These are phyloP conservation scores for Syncephalastrum contaminatum DNA, from an alignment of 371 early-diverging fungal genomes.

Conservation along the genomic window DNA sequence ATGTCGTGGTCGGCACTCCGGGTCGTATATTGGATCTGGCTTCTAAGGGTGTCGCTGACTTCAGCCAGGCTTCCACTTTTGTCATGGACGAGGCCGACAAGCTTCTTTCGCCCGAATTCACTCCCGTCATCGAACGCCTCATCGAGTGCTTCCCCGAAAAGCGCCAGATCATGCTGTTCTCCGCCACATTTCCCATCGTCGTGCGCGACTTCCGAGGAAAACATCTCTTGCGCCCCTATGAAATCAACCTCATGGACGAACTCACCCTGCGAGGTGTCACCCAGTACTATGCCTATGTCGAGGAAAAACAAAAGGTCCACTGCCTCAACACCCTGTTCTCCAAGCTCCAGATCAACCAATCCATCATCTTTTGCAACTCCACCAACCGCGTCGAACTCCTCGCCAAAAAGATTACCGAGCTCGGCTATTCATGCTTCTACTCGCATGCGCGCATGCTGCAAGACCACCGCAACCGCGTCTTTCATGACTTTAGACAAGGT, in stretches of 20 bases:
- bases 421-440: slow-evolving; percentile 98
- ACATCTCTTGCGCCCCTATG: slow-evolving; percentile 91
- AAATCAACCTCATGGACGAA: slow-evolving; percentile 99
- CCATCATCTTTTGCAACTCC: slow-evolving; percentile 99
- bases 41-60: slow-evolving; percentile 86
- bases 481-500: slow-evolving; percentile 98
- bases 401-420: slow-evolving; percentile 97
- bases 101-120: slow-evolving; percentile 93
- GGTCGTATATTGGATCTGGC: slow-evolving; percentile 97
- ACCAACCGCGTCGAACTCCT: slow-evolving; percentile 97
- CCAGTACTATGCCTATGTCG: slow-evolving; percentile 99
- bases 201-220: slow-evolving; percentile 96
- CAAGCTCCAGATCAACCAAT: slow-evolving; percentile 99
- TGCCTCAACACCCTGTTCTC: slow-evolving; percentile 97
- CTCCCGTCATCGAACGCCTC: slow-evolving; percentile 93
- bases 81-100: slow-evolving; percentile 99
- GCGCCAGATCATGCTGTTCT: slow-evolving; percentile 95
- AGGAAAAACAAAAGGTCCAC: slow-evolving; percentile 97
- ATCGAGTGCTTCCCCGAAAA: slow-evolving; percentile 79
- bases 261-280: slow-evolving; percentile 96
- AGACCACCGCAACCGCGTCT: slow-evolving; percentile 96
- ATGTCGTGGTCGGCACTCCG: slow-evolving; percentile 97
- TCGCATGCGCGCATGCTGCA: slow-evolving; percentile 98
- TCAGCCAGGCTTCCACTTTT: slow-evolving; percentile 83
- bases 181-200: slow-evolving; percentile 98